A percentile compares a stretch with the other conserved stretches of the same genome.
These are phyloP conservation scores for Leptodontidium sp. DNA, from an alignment of 2,329 filamentous ascomycete genomes.

Conservation along the genomic window DNA sequence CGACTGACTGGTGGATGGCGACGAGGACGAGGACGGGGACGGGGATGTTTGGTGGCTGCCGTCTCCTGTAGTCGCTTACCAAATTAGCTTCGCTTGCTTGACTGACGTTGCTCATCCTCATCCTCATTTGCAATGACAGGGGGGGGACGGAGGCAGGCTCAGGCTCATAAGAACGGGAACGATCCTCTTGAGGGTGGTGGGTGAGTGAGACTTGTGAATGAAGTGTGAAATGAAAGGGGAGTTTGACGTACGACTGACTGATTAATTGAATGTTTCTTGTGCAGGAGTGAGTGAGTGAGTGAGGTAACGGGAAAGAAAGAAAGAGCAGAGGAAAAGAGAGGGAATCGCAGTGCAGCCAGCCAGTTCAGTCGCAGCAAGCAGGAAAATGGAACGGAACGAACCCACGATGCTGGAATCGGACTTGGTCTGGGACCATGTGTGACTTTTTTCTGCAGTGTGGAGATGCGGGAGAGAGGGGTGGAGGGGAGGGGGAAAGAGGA, in stretches of 20 bases:
- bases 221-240: not conserved
- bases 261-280: not conserved
- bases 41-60: constrained; percentile 5
- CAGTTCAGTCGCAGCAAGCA: not conserved
- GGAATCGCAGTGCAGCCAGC: too few species aligned
- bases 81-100: constrained; percentile 28
- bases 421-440: not conserved
- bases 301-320: not conserved
- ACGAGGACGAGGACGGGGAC: not conserved
- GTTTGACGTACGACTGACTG: not conserved
- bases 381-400: not conserved
- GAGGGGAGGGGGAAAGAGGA: not conserved
- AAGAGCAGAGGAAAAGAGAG: not conserved
- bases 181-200: constrained; percentile 1
- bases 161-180: constrained; percentile 16
- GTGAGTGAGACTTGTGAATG: not conserved
- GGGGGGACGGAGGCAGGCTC: constrained; percentile 10
- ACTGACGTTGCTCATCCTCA: constrained; percentile 36
- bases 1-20: not conserved
- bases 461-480: constrained; percentile 20
- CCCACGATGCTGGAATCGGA: constrained; percentile 3
- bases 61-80: constrained; percentile 32
- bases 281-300: not conserved
- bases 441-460: constrained; percentile 13
- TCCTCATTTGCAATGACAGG: constrained; percentile 25